phyloP scores from a whole-genome alignment of 1,284 basidiomycete species.

The Rhodotorula sp. region DNA sequence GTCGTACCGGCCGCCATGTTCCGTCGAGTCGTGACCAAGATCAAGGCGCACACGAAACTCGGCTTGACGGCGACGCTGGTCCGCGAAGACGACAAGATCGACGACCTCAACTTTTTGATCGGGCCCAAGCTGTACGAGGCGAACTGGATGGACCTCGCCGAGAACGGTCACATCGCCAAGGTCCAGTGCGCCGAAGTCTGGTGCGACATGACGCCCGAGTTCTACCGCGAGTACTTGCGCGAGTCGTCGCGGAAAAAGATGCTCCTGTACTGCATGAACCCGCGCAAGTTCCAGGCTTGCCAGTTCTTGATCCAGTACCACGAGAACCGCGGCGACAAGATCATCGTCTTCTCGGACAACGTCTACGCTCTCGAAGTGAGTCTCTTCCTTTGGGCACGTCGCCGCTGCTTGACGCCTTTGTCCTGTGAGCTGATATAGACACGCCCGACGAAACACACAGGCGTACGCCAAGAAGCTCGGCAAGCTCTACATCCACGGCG shows the following conservation, averaged over 20 bases:
- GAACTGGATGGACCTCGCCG: constrained; percentile 99
- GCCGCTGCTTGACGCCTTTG: not conserved
- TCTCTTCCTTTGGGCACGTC: constrained; percentile 7
- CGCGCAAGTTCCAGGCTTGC: constrained; percentile 97
- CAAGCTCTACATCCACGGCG: constrained; percentile 92
- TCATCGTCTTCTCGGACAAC: constrained; percentile 99
- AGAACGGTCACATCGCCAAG: constrained; percentile 98
- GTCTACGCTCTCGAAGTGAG: constrained; percentile 91
- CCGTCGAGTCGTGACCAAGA: constrained; percentile 88
- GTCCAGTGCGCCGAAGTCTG: constrained; percentile 99
- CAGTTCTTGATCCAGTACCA: constrained; percentile 99
- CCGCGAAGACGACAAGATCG: constrained; percentile 98
- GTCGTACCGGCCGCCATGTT: constrained; percentile 98
- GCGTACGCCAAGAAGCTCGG: constrained; percentile 92
- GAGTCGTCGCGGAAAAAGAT: constrained; percentile 86
- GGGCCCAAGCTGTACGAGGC: constrained; percentile 99
- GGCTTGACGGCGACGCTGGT: constrained; percentile 95
- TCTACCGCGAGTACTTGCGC: constrained; percentile 95
- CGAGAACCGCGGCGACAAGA: constrained; percentile 96
- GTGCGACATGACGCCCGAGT: constrained; percentile 99
- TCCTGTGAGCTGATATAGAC: not conserved
- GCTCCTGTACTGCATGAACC: constrained; percentile 99
- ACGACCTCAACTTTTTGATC: constrained; percentile 97
- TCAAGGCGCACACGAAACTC: constrained; percentile 95
- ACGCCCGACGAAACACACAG: constrained; percentile 51